Evolutionary conservation across 2,329 filamentous ascomycete species (phyloP), one percentile per base, ranked within the genome.

Genomic region (Seiridium cupressi): DNA sequence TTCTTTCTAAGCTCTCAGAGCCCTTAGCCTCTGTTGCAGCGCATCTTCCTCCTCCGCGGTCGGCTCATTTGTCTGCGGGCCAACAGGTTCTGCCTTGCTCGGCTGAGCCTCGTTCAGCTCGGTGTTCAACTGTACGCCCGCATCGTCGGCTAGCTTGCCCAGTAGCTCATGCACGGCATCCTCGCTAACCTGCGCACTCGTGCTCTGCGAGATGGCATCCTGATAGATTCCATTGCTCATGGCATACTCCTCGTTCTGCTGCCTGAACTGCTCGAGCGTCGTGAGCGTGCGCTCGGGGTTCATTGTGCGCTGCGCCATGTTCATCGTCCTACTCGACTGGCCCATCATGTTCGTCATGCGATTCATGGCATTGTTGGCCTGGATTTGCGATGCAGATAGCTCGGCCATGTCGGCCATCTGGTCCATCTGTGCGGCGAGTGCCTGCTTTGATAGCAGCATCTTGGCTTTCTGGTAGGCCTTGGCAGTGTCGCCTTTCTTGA

Each of bases 91-190:
- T 4, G 81, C 81, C 68, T 81, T 83, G 64, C 81, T 81, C 31
- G 84, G 80, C 46, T 80, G 82, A 2, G 83, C 82, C 60, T 79
- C 73, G 68, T 78, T 83, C 64, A 96, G 87, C 76, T 95, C 91
- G 72, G 89, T 84, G 66, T 87, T 87, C 62, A 96, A 80, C 75
- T 95, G 90, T 57, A 97, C 85, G 58, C 93, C 93, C 8, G 91
- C 92, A 74, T 96, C 92, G 73, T 96, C 93, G 63, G 92, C 92
- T 48, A 95, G 86, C 77, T 96, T 90, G 64, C 86, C 89, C 76
- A 96, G 89, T 63, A 96, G 78, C 66, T 92, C 88, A 74, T 96
- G 92, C 2, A 96, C 92, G 66, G 93, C 92, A 67, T 96, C 92
- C 72, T 96, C 76, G 79, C 91, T 77, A 78, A 93, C 74, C 81